These are phyloP conservation scores for Tagetes erecta DNA, from an alignment of 129 eudicot species.

Conservation along the genomic window DNA sequence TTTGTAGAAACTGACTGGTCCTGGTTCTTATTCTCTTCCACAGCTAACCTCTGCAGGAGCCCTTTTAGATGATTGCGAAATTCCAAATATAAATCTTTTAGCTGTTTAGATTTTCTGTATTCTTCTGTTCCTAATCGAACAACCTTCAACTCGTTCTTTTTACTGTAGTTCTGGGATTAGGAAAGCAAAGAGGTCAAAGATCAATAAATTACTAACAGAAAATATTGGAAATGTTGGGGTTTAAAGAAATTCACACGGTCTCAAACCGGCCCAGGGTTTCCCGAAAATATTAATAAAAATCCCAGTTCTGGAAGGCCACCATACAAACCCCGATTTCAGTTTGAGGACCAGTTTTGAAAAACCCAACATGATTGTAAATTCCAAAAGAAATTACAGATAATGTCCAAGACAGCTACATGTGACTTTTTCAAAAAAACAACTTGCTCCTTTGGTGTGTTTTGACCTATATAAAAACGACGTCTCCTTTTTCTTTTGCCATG, in stretches of 20 bases:
- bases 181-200: slow-evolving; percentile 22
- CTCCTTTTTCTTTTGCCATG: no score
- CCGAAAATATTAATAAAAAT: not conserved
- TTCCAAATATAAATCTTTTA: slow-evolving; percentile 46
- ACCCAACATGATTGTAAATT: not conserved
- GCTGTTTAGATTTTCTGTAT: slow-evolving; percentile 47
- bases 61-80: slow-evolving; percentile 46
- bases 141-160: slow-evolving; percentile 36
- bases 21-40: slow-evolving; percentile 43
- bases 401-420: not conserved
- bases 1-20: slow-evolving; percentile 21
- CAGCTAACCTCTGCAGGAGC: slow-evolving; percentile 45
- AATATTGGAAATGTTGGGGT: not conserved
- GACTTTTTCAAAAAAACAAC: not conserved
- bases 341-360: not conserved
- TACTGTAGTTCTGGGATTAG: slow-evolving; percentile 19
- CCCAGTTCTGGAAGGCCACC: not conserved
- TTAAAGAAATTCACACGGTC: slow-evolving; percentile 2
- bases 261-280: not conserved
- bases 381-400: not conserved
- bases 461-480: not conserved
- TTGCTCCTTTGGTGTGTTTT: not conserved
- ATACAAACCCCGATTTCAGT: not conserved
- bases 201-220: slow-evolving; percentile 19
- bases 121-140: slow-evolving; percentile 55